Conservation (phyloP, 345 rosid genomes). For the Lenwebbia sp. region DNA sequence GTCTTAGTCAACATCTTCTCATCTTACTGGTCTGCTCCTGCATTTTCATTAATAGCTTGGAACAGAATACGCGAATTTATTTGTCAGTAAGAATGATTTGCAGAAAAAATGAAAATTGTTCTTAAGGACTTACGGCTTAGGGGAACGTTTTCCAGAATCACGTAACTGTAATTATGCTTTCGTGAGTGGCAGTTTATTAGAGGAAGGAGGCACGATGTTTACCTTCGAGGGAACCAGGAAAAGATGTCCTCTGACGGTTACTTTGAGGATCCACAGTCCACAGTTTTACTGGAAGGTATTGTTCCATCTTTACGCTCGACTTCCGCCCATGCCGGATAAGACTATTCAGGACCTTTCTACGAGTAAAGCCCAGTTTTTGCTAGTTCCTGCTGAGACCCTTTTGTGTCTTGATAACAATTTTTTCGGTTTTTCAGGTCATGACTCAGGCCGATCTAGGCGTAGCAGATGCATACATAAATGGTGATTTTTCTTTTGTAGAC, state of each 20-base stretch:
- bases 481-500: conserved; percentile 70
- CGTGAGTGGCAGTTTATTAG: conserved; percentile 36
- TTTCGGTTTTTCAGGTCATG: conserved; percentile 42
- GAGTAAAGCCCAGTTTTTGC: background rate
- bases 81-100: background rate
- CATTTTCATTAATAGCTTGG: background rate
- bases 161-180: background rate
- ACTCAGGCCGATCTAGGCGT: conserved; percentile 92
- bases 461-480: conserved; percentile 78
- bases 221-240: conserved; percentile 45
- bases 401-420: background rate
- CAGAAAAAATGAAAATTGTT: background rate
- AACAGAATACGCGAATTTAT: background rate
- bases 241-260: conserved; percentile 32
- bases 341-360: background rate
- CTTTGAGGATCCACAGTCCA: conserved; percentile 63
- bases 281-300: conserved; percentile 91
- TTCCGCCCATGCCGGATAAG: background rate
- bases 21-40: background rate
- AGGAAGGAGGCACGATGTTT: conserved; percentile 86
- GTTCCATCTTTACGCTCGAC: background rate
- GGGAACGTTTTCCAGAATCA: background rate
- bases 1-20: background rate
- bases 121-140: background rate
- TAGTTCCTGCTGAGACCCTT: background rate